Evolutionary conservation across 768 basidiomycete species (phyloP).

Genomic region (Collybia mongolica): DNA sequence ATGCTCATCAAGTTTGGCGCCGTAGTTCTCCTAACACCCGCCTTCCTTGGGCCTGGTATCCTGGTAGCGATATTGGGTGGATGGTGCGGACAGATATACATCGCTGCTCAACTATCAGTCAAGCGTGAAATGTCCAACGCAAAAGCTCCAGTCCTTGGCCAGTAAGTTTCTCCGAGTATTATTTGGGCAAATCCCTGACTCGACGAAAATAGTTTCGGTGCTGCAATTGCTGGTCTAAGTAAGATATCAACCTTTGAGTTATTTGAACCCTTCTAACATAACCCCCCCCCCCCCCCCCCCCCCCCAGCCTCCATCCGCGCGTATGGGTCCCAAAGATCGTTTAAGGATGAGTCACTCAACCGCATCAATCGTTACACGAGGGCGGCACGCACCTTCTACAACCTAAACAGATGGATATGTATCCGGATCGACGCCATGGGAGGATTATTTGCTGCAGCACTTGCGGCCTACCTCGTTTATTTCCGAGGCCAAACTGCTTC

Average conservation of each 20-base stretch:
- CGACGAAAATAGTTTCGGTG: slow-evolving; percentile 36
- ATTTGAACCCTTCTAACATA: background rate
- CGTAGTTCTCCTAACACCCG: slow-evolving; percentile 42
- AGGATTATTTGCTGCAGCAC: slow-evolving; percentile 47
- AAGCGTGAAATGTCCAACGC: slow-evolving; percentile 49
- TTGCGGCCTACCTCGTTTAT: slow-evolving; percentile 59
- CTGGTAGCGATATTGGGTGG: slow-evolving; percentile 40
- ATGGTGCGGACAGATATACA: slow-evolving; percentile 41
- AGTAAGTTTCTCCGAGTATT: slow-evolving; percentile 35
- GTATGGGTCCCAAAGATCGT: slow-evolving; percentile 55
- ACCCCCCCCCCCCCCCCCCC: too few relatives aligned
- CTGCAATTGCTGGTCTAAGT: slow-evolving; percentile 59
- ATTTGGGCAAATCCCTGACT: slow-evolving; percentile 6
- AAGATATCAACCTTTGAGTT: slow-evolving; percentile 11
- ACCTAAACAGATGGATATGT: slow-evolving; percentile 45
- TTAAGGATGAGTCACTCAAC: slow-evolving; percentile 40
- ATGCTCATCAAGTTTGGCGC: slow-evolving; percentile 44
- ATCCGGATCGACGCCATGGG: slow-evolving; percentile 61
- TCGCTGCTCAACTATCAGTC: slow-evolving; percentile 45
- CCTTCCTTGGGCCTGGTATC: slow-evolving; percentile 46
- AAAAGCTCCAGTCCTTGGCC: slow-evolving; percentile 26
- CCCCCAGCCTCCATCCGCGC: slow-evolving; percentile 58
- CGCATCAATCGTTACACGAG: slow-evolving; percentile 55
- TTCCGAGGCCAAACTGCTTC: slow-evolving; percentile 36
- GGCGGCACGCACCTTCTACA: slow-evolving; percentile 46